Percentiles rank a stretch among this genome's conserved stretches.
Conservation (phyloP, 805 yeast species). For the Saccharomycopsis amapae region DNA sequence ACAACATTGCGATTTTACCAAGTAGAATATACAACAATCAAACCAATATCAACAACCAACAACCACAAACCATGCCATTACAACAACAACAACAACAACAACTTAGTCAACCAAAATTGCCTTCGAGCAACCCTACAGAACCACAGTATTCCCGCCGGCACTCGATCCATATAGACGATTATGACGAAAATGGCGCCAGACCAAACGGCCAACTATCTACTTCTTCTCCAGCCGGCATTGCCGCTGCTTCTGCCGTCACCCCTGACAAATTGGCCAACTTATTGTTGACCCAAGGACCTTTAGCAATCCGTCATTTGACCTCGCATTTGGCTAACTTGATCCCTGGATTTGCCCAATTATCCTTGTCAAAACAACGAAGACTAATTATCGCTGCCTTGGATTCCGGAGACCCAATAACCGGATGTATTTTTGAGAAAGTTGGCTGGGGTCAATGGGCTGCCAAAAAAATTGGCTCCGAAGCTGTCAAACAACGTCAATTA, state of each 20-base stretch:
- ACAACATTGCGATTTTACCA: too few species aligned
- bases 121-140: background rate
- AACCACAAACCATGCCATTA: background rate
- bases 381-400: slow-evolving; percentile 86
- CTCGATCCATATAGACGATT: slow-evolving; percentile 2
- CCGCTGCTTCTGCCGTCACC: slow-evolving; percentile 80
- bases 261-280: slow-evolving; percentile 68
- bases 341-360: slow-evolving; percentile 69
- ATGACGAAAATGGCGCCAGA: slow-evolving; percentile 13
- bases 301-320: slow-evolving; percentile 86
- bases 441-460: slow-evolving; percentile 99
- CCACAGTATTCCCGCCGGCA: too few species aligned
- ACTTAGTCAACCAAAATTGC: too few species aligned
- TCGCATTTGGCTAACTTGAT: slow-evolving; percentile 68
- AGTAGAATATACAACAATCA: too few species aligned
- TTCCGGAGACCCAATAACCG: slow-evolving; percentile 46
- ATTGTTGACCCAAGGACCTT: slow-evolving; percentile 68
- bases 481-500: slow-evolving; percentile 20
- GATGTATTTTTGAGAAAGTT: slow-evolving; percentile 77
- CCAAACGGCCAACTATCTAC: slow-evolving; percentile 44
- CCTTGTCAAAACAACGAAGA: slow-evolving; percentile 83
- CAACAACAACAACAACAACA: background rate
- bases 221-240: slow-evolving; percentile 80
- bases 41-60: background rate
- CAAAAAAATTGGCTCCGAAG: slow-evolving; percentile 36